Conservation (phyloP, 2,329 filamentous ascomycete genomes). For the Xylogone sp. region DNA sequence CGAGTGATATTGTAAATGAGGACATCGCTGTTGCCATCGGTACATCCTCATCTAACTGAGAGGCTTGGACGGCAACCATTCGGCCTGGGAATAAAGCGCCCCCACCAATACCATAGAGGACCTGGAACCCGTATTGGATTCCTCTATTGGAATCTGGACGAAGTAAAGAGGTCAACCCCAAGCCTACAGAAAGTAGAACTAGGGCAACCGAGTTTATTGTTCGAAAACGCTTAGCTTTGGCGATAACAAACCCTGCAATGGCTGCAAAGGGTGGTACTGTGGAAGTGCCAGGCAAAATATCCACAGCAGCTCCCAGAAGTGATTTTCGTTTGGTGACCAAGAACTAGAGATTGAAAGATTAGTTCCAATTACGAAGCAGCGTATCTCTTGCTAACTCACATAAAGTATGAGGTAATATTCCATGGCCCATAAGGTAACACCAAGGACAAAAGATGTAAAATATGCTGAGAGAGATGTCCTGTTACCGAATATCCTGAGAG, state of each 20-base stretch:
- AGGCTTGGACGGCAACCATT: conserved; percentile 11
- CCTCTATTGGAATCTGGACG: conserved; percentile 4
- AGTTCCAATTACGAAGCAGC: too few relatives aligned
- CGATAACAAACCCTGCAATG: conserved; percentile 6
- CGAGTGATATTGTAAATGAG: conserved; percentile 23
- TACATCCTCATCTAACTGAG: conserved; percentile 10
- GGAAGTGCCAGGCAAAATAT: conserved; percentile 8
- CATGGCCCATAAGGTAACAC: conserved; percentile 12
- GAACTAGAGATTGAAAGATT: conserved; percentile 2
- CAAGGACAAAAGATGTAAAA: conserved; percentile 12
- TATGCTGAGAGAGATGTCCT: conserved; percentile 38
- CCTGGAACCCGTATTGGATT: conserved; percentile 11
- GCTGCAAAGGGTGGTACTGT: conserved; percentile 5
- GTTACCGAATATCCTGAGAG: conserved; percentile 34
- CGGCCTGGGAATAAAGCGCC: conserved; percentile 12
- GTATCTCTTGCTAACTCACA: not conserved
- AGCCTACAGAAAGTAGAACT: conserved; percentile 3
- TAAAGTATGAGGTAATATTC: conserved; percentile 15
- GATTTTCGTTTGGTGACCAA: conserved; percentile 7
- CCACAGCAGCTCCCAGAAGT: conserved; percentile 6
- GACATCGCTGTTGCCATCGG: conserved; percentile 14
- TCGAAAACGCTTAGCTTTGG: conserved; percentile 7
- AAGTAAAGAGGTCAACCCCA: conserved; percentile 9
- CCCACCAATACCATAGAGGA: conserved; percentile 10
- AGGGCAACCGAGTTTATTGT: conserved; percentile 5